Evolutionary conservation across 164 flowering plant genomes (phyloP), one percentile per base, ranked within the genome.

Genomic region (Chloranthus sessilifolius): DNA sequence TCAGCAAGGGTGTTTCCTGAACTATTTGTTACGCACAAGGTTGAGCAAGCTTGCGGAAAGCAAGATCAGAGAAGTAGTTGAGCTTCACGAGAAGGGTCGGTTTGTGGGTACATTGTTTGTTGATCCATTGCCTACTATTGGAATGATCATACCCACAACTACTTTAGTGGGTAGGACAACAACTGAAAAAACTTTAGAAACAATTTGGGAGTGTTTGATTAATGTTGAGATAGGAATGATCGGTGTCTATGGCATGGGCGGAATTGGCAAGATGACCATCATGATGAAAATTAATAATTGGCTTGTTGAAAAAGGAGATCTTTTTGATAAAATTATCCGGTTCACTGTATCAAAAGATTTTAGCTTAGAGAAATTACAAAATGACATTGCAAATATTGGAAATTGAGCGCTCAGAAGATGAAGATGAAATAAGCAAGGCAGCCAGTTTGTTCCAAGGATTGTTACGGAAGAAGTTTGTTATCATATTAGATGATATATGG

Each of bases 191-290:
- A 29, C 5, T 35, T 22, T 35, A 11, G 2, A 50, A 22, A 36
- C 6, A 30, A 22, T 35, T 22, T 23, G 41, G 53, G 41, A 39
- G 9, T 39, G 20, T 19, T 2, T 51, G 9, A n/a, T n/a, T 10
- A 31, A 51, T 23, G 55, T 10, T 23, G 41, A 14, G 23, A 23
- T 51, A 12, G 20, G 29, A 11, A 51, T 21, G 20, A 37, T 51
- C 2, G 55, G 55, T 5, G 26, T 50, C 53, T 50, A 50, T 50
- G 53, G 53, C 16, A 31, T 35, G 23, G 40, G 40, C 5, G 53
- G 53, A 2, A 31, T 51, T 7, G 44, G 55, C 33, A 51, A 51
- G 31, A 37, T 43, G 14, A 37, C 55, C 21, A 21, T 51, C 15
- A 37, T 51, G 30, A 15, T 5, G 7, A 30, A 37, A 12, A 15